Conservation (phyloP, 2,329 filamentous ascomycete species). For the Diaporthe sp. region DNA sequence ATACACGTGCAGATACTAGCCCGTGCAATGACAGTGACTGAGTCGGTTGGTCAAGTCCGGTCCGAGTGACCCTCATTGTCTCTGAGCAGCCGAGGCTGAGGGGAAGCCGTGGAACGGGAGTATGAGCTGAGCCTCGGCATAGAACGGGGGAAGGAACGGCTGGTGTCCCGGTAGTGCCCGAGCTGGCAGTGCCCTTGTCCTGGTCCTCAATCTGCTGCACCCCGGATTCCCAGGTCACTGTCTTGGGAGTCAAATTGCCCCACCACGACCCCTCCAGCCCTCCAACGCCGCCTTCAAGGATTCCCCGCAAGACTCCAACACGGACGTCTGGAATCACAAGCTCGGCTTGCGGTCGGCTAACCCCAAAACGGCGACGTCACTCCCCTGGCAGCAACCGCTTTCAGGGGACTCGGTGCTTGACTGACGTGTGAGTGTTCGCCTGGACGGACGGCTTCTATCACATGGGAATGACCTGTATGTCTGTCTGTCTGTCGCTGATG, state of each 20-base stretch:
- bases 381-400: slow-evolving; percentile 7
- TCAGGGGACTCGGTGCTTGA: not conserved
- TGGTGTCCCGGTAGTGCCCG: slow-evolving; percentile 25
- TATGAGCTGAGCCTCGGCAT: slow-evolving; percentile 4
- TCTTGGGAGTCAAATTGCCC: not conserved
- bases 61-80: not conserved
- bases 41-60: slow-evolving; percentile 2
- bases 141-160: not conserved
- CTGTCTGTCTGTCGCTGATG: not conserved
- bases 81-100: slow-evolving; percentile 24
- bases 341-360: slow-evolving; percentile 42
- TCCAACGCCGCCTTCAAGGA: not conserved
- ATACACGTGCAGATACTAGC: not conserved
- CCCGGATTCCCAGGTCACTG: slow-evolving; percentile 4
- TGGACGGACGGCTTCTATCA: slow-evolving; percentile 23
- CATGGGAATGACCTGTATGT: slow-evolving; percentile 34
- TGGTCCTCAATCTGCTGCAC: slow-evolving; percentile 7
- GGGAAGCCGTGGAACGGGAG: slow-evolving; percentile 16
- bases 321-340: slow-evolving; percentile 37
- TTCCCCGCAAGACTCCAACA: slow-evolving; percentile 36
- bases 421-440: slow-evolving; percentile 16
- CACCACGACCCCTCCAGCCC: slow-evolving; percentile 2
- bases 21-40: not conserved
- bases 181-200: slow-evolving; percentile 5
- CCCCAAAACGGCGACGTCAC: slow-evolving; percentile 42